Evolutionary conservation across 2,329 filamentous ascomycete genomes (phyloP), one percentile per base, ranked within the genome.

Genomic region (Ceratocystis cubensis): DNA sequence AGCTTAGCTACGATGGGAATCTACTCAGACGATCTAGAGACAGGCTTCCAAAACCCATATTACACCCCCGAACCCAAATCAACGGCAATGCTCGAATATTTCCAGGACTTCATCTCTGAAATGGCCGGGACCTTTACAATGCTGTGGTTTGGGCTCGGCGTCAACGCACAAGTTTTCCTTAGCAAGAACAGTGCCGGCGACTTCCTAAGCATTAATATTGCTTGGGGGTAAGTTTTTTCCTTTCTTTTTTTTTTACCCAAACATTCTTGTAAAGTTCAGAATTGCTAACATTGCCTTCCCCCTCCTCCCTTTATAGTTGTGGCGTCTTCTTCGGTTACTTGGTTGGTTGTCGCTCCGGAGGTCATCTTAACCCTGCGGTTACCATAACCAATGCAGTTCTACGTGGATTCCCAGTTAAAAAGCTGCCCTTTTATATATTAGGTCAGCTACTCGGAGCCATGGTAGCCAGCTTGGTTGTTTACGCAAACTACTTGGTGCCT

Each of bases 311-410:
- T 62, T 30, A 22, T 63, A 79, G 84, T 44, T 76, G 88, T 28
- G 86, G 83, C 13, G 83, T 87, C 69, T 88, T 88, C 84, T 78
- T 88, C 2, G 85, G 86, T 3, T 81, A 88, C 48, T 89, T 89
- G 70, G 80, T 83, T n/a, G 79, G 78, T 5, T 81, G 81, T 65
- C 85, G 87, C 70, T 86, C 82, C 2, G 87, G 87, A 6, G 85
- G 82, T 0, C 87, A 88, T 71, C 78, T 90, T 70, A 87, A 87
- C 72, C 85, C 87, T 0, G 87, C 85, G n/a, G 82, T 90, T 15
- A 89, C 87, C 1, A 79, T 90, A 37, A 80, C 82, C 69, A 88
- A 85, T 74, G 89, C 87, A 72, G 74, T 90, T 61, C 87, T 82
- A 73, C 84, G 87, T 66, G 81, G 83, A 65, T 80, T 88, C 28